A percentile compares a stretch with the other conserved stretches of the same genome.
Conservation (phyloP, 2,329 filamentous ascomycete genomes). For the Fusarium agapanthi region DNA sequence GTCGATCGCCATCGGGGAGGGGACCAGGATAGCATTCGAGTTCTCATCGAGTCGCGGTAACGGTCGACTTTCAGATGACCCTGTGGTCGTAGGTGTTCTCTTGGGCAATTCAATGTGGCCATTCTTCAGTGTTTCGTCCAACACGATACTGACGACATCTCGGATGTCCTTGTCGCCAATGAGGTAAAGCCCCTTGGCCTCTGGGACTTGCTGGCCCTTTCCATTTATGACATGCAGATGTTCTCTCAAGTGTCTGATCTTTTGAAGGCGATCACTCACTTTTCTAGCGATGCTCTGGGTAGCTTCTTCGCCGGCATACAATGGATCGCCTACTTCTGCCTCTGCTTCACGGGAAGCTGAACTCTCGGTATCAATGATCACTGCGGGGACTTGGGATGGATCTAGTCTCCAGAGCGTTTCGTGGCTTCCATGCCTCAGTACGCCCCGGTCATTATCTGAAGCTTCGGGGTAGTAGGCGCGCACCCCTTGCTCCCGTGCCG, state of each 20-base stretch:
- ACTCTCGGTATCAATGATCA: not conserved
- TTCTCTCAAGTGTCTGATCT: conserved; percentile 17
- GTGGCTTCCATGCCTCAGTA: not conserved
- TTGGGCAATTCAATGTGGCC: not conserved
- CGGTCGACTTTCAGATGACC: conserved; percentile 1
- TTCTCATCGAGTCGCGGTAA: conserved; percentile 34
- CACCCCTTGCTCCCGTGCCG: not conserved
- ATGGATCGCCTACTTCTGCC: not conserved
- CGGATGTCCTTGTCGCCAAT: conserved; percentile 36
- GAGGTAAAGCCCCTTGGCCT: conserved; percentile 32
- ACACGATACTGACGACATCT: conserved; percentile 34
- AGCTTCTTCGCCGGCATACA: conserved; percentile 12
- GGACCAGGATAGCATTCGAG: conserved; percentile 38
- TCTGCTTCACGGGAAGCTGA: not conserved
- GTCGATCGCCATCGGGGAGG: conserved; percentile 37
- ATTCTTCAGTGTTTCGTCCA: conserved; percentile 25
- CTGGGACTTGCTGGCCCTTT: conserved; percentile 14
- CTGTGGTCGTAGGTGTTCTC: conserved; percentile 6
- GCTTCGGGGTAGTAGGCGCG: conserved; percentile 17
- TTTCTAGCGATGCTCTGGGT: conserved; percentile 26
- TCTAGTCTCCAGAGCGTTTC: conserved; percentile 9
- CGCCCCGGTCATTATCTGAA: conserved; percentile 13
- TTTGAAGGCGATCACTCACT: conserved; percentile 34
- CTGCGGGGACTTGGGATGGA: not conserved
- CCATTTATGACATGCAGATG: conserved; percentile 27